Percentiles rank a stretch among this genome's conserved stretches.
These are phyloP conservation scores for Ulota crispa DNA, from an alignment of 225 moss, liverwort and hornwort genomes.

Conservation along the genomic window DNA sequence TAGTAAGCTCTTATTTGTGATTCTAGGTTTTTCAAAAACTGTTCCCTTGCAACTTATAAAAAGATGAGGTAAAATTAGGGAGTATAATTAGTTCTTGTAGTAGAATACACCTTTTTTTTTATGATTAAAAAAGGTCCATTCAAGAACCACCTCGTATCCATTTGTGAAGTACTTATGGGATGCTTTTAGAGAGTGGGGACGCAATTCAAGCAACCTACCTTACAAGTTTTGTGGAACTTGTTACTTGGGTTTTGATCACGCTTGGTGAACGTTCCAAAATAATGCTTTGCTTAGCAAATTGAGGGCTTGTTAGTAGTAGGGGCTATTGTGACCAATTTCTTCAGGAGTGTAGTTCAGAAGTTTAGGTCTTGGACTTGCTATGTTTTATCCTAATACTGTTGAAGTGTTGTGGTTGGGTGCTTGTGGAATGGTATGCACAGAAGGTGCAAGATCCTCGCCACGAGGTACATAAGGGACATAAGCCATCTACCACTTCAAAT, in stretches of 20 bases:
- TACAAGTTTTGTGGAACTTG: not conserved
- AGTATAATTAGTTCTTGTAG: no score
- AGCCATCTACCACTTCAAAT: not conserved
- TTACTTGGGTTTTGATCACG: not conserved
- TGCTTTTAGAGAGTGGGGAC: no score
- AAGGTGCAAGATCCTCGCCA: slow-evolving; percentile 9
- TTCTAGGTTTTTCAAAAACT: no score
- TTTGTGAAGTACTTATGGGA: no score
- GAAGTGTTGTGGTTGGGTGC: slow-evolving; percentile 15
- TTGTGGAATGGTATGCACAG: slow-evolving; percentile 11
- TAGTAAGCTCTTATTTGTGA: no score
- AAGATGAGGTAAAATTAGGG: no score
- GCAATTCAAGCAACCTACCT: no score
- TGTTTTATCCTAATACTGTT: not conserved
- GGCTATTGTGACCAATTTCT: not conserved
- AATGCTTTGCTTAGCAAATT: not conserved
- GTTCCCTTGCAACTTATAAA: no score
- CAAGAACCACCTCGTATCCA: no score
- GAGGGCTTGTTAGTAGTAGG: not conserved
- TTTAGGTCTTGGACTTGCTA: not conserved
- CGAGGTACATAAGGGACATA: slow-evolving; percentile 20
- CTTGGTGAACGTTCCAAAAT: not conserved
- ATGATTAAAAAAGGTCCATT: no score
- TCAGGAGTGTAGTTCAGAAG: not conserved
- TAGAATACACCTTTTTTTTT: no score